Evolutionary conservation across 495 filamentous ascomycete species (phyloP).

Genomic region (Trichoderma erinaceum): DNA sequence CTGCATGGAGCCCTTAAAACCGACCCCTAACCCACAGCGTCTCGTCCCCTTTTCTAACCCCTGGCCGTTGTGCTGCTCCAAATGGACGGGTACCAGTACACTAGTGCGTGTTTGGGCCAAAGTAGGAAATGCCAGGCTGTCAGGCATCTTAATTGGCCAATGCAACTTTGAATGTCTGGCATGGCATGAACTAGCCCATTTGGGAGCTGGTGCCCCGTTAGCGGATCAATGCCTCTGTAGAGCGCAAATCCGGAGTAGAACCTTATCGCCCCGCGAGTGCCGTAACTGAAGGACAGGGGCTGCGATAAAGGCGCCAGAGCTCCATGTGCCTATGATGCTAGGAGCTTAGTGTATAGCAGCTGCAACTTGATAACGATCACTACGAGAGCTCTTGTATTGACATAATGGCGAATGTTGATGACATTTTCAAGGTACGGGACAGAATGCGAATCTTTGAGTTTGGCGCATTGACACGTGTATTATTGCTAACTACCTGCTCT

Average conservation of each 20-base stretch:
- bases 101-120: not conserved
- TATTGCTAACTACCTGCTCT: slow-evolving; percentile 21
- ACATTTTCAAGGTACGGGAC: slow-evolving; percentile 69
- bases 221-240: not conserved
- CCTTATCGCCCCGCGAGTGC: not conserved
- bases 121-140: slow-evolving; percentile 1
- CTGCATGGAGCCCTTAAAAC: slow-evolving; percentile 13
- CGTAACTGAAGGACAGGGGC: slow-evolving; percentile 12
- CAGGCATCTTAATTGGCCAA: not conserved
- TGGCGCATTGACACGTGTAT: not conserved
- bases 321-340: not conserved
- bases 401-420: slow-evolving; percentile 69
- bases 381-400: not conserved
- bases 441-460: not conserved
- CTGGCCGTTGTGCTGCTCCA: not conserved
- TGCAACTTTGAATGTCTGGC: not conserved
- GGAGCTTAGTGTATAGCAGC: not conserved
- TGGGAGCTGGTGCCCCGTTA: not conserved
- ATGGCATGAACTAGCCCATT: not conserved
- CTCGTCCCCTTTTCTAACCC: slow-evolving; percentile 12
- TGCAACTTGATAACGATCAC: not conserved
- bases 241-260: not conserved
- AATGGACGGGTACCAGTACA: not conserved
- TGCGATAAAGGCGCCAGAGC: slow-evolving; percentile 6
- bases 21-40: slow-evolving; percentile 11